Base-by-base conservation (phyloP, 257 asterid species). In the Forsythia viridissima region DNA sequence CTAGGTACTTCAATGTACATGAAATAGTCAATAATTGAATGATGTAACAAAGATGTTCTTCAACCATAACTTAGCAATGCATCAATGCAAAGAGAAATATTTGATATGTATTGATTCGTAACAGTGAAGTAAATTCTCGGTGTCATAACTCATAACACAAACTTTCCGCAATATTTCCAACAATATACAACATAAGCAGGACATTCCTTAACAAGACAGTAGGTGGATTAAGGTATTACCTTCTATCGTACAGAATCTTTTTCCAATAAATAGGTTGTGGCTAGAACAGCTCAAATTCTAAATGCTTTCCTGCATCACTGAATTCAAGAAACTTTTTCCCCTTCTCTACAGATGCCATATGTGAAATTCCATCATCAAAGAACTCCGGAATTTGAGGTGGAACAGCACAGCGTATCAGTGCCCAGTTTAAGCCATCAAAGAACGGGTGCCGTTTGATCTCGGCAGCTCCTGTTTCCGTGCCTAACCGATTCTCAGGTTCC, bases 361-460 rank as follows among this genome's bases (percentile, higher is more conserved):
- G 57, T 30, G 74, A 72, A 43, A 40, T 75, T 66, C 81, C 88
- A n/a, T 52, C 78, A 11, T 86, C 87, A 12, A 41, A 69, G 8
- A 85, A 41, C 79, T 90, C 88, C 1, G 96, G 96, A 38, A 91
- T 79, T 43, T 89, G 89, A 30, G 96, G 96, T 7, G 96, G 96
- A 37, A 77, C 24, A 16, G 89, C 86, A 39, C 94, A 91, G 38
- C 96, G 89, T n/a, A 91, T 91, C 63, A 91, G 74, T 0, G 96
- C 96, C 89, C 93, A 89, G 43, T 91, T 91, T 75, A 91, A 40
- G 63, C 92, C 96, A 65, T 88, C 90, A 68, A 91, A 91, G 73
- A 91, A 91, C 8, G 91, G 89, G 84, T 91, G 96, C 69, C 86
- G 81, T 76, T 91, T 91, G 20, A 91, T 91, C 92, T 91, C 96